Conservation (phyloP, 2,329 filamentous ascomycete genomes). For the Fusarium anthophilum region DNA sequence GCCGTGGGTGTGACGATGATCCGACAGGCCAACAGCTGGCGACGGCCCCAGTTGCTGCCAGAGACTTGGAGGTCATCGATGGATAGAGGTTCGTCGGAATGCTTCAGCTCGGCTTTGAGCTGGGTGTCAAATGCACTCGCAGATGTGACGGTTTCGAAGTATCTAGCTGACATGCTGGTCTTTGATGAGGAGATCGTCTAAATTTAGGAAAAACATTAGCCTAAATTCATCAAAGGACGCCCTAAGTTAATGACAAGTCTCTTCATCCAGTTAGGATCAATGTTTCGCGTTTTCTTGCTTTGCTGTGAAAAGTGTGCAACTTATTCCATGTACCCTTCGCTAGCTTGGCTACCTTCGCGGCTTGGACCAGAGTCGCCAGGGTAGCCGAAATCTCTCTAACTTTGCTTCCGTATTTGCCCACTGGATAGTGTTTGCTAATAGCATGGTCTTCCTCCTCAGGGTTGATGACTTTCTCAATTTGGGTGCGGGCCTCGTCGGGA, state of each 20-base stretch:
- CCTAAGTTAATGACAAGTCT: background rate
- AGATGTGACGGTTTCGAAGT: background rate
- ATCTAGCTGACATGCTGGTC: background rate
- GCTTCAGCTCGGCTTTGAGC: background rate
- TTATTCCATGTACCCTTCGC: too few species aligned
- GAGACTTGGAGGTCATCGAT: background rate
- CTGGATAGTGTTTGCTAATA: too few species aligned
- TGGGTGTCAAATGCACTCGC: too few species aligned
- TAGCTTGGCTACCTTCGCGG: too few species aligned
- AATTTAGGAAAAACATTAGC: rapidly evolving
- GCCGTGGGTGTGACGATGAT: background rate
- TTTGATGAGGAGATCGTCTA: background rate
- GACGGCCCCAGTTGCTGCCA: background rate
- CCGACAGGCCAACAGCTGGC: background rate
- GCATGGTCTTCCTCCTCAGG: too few species aligned
- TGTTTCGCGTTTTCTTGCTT: too few species aligned
- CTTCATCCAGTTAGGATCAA: background rate
- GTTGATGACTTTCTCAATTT: too few species aligned
- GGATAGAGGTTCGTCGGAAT: background rate
- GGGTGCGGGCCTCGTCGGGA: too few species aligned
- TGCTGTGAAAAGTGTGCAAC: too few species aligned
- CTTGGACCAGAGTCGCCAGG: too few species aligned
- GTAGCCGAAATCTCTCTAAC: too few species aligned
- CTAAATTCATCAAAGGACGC: background rate
- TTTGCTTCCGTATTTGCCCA: too few species aligned